Evolutionary conservation across 345 rosid genomes (phyloP), one percentile per base, ranked within the genome.

Genomic region (Physaria fendleri): DNA sequence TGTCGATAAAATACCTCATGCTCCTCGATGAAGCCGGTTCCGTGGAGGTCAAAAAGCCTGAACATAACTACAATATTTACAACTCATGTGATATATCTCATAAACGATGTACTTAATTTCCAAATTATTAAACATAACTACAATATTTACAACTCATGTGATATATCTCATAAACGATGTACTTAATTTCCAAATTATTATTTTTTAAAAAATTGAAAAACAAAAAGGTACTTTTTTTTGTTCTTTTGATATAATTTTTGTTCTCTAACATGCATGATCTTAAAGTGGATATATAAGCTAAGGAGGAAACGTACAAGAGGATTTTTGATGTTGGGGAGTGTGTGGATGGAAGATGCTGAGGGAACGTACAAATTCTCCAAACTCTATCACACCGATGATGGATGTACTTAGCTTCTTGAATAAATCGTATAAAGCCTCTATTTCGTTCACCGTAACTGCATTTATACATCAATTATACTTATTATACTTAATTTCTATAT

Each of bases 351-450:
- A 88, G 44, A 80, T 38, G 60, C 82, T 80, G 11, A 88, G 71
- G 25, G 96, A 73, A 56, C 66, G 77, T 52, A 85, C 82, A 59
- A 88, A 85, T 76, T 88, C 96, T 42, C 65, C 82, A 39, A 88
- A 85, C 30, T 81, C 93, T 22, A 81, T 74, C 49, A 75, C 77
- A 33, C 86, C 90, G 40, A 39, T 66, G 33, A 87, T 43, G 45
- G 84, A 82, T 29, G 76, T 74, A 77, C 89, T 78, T 69, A 79
- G 53, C 77, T 79, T 82, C 73, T 64, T 81, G 79, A 79, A 87
- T 30, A 85, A 72, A 68, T 75, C 66, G 60, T 68, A 59, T 57
- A 84, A 65, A 63, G 87, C 79, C 70, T 75, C 76, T 62, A 84
- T 65, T 64, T 87, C 82, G 25, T 65, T 61, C 46, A 74, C 80